phyloP scores from a whole-genome alignment of 306 rosid genomes.

The Quercus berberidifolia region DNA sequence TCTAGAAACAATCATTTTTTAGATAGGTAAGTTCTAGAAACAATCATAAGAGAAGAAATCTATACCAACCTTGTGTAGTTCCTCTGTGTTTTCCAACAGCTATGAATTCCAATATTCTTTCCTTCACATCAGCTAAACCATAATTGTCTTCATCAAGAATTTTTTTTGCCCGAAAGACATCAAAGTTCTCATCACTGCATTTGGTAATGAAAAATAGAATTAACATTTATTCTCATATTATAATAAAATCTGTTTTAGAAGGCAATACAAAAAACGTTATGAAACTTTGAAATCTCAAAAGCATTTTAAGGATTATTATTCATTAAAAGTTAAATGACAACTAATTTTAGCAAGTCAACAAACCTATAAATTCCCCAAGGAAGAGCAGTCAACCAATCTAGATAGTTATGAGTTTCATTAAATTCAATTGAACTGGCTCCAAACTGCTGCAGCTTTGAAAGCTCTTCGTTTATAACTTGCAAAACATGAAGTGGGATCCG shows the following conservation, averaged over 20 bases:
- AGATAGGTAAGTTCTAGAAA: background rate
- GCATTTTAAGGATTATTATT: background rate
- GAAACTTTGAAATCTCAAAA: constrained; percentile 3
- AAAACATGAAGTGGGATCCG: constrained; percentile 86
- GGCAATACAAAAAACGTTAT: background rate
- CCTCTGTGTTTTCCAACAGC: constrained; percentile 98
- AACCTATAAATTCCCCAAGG: constrained; percentile 98
- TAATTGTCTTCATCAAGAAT: constrained; percentile 98
- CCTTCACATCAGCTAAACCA: constrained; percentile 92
- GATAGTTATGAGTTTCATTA: constrained; percentile 51
- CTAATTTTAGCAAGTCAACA: constrained; percentile 14
- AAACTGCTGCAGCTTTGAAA: constrained; percentile 78
- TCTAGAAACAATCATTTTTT: background rate
- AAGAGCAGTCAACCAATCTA: too few species aligned
- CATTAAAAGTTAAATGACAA: background rate
- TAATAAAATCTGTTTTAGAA: background rate
- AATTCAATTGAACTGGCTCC: constrained; percentile 98
- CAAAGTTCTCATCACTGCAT: constrained; percentile 91
- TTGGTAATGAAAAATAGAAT: constrained; percentile 10
- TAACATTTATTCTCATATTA: background rate
- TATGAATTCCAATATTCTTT: constrained; percentile 93
- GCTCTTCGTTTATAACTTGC: constrained; percentile 96
- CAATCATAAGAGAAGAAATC: constrained; percentile 8
- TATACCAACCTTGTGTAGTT: constrained; percentile 70
- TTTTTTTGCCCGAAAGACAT: constrained; percentile 79